Conservation (phyloP, 768 basidiomycete species). For the Termitomyces sp. region DNA sequence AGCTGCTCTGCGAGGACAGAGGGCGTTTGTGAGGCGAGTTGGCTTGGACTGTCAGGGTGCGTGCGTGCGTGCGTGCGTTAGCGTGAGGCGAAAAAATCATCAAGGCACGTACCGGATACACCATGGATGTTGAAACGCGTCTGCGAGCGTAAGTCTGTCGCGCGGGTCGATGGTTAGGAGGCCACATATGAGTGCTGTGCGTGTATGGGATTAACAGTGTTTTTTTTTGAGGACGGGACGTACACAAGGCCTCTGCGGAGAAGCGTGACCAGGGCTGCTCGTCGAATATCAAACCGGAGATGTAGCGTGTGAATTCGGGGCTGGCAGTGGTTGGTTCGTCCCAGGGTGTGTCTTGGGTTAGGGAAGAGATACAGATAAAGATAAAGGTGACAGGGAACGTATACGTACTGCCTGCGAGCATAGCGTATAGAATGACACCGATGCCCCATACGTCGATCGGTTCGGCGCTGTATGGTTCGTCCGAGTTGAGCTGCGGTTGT, state of each 20-base stretch:
- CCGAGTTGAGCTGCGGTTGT: constrained; percentile 53
- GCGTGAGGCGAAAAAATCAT: background rate
- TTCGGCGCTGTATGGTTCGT: constrained; percentile 78
- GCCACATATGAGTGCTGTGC: constrained; percentile 24
- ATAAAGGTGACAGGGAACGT: background rate
- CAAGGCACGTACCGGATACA: constrained; percentile 47
- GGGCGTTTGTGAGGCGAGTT: constrained; percentile 52
- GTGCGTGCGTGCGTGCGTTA: background rate
- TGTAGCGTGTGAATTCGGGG: constrained; percentile 76
- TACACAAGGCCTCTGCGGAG: constrained; percentile 56
- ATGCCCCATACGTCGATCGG: constrained; percentile 96
- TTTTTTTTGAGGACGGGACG: constrained; percentile 21
- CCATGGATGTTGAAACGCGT: constrained; percentile 64
- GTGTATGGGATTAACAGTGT: background rate
- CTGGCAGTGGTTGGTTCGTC: constrained; percentile 84
- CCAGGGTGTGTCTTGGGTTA: constrained; percentile 86
- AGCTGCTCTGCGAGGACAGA: constrained; percentile 65
- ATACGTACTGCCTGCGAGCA: constrained; percentile 78
- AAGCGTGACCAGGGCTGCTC: constrained; percentile 82
- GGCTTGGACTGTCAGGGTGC: constrained; percentile 54
- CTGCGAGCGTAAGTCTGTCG: constrained; percentile 60
- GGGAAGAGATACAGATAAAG: background rate
- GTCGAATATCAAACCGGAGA: constrained; percentile 68
- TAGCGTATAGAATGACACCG: constrained; percentile 90
- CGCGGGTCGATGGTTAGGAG: constrained; percentile 72